These are phyloP conservation scores for Artemisia argyi DNA, from an alignment of 129 eudicot species.

Conservation along the genomic window DNA sequence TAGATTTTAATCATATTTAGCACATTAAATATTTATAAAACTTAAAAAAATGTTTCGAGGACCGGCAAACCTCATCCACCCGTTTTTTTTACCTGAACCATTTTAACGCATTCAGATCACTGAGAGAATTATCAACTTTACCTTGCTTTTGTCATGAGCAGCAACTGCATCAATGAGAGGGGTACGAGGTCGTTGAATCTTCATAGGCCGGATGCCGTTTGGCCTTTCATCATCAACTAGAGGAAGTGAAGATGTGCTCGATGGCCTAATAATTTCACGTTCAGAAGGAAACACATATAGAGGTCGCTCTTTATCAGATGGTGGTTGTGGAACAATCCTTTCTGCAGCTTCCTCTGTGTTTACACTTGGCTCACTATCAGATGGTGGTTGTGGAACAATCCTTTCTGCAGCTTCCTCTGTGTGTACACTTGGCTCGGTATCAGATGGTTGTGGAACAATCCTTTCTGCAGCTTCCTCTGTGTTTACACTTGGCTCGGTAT, in stretches of 20 bases:
- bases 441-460: constrained; percentile 20
- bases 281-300: constrained; percentile 33
- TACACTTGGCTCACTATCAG: neutral
- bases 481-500: neutral
- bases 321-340: constrained; percentile 21
- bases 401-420: constrained; percentile 21
- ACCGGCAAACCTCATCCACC: too few relatives aligned
- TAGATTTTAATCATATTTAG: too few relatives aligned
- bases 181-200: constrained; percentile 67
- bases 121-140: constrained; percentile 19
- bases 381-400: constrained; percentile 22
- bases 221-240: constrained; percentile 40
- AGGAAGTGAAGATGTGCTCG: constrained; percentile 28
- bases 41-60: too few relatives aligned
- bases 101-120: neutral
- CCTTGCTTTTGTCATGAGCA: constrained; percentile 90
- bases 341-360: constrained; percentile 22
- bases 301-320: constrained; percentile 34
- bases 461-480: constrained; percentile 19
- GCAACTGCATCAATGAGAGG: constrained; percentile 81
- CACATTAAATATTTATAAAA: too few relatives aligned
- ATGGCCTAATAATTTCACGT: constrained; percentile 35
- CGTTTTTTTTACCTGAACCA: too few relatives aligned
- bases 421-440: neutral
- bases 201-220: constrained; percentile 51